Conservation (phyloP, 495 filamentous ascomycete genomes). For the Xylaria cubensis region DNA sequence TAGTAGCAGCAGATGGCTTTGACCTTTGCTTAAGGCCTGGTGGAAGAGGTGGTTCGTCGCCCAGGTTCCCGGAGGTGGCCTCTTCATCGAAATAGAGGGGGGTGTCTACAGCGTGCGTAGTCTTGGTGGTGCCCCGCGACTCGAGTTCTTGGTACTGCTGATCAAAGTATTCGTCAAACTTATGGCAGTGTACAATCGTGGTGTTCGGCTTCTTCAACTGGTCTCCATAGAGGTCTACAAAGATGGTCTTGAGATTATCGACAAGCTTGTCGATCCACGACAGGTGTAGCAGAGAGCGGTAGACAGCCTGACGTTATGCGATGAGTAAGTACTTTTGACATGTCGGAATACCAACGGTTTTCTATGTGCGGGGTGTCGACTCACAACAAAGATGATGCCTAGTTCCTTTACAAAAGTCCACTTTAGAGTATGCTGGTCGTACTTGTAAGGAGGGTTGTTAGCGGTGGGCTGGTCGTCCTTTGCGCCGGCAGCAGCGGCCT, state of each 20-base stretch:
- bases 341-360: background rate
- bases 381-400: slow-evolving; percentile 92
- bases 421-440: slow-evolving; percentile 93
- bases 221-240: slow-evolving; percentile 84
- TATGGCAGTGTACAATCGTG: slow-evolving; percentile 73
- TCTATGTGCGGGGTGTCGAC: slow-evolving; percentile 37
- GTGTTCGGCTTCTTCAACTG: slow-evolving; percentile 83
- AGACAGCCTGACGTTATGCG: slow-evolving; percentile 75
- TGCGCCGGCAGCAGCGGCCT: slow-evolving; percentile 64
- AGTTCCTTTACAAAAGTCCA: slow-evolving; percentile 93
- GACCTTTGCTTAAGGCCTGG: slow-evolving; percentile 45
- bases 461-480: slow-evolving; percentile 64
- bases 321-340: background rate
- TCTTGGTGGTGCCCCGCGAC: slow-evolving; percentile 42
- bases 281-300: slow-evolving; percentile 91
- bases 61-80: slow-evolving; percentile 37
- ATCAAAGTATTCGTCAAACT: slow-evolving; percentile 93
- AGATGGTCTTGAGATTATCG: slow-evolving; percentile 90
- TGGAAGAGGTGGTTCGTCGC: slow-evolving; percentile 54
- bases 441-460: slow-evolving; percentile 76
- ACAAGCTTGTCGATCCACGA: slow-evolving; percentile 97
- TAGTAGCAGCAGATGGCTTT: slow-evolving; percentile 36
- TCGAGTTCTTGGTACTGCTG: slow-evolving; percentile 90
- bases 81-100: slow-evolving; percentile 54
- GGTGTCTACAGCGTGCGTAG: slow-evolving; percentile 40